Evolutionary conservation across 352 stramenopile species (phyloP).

Genomic region (Globisporangium nagaii): DNA sequence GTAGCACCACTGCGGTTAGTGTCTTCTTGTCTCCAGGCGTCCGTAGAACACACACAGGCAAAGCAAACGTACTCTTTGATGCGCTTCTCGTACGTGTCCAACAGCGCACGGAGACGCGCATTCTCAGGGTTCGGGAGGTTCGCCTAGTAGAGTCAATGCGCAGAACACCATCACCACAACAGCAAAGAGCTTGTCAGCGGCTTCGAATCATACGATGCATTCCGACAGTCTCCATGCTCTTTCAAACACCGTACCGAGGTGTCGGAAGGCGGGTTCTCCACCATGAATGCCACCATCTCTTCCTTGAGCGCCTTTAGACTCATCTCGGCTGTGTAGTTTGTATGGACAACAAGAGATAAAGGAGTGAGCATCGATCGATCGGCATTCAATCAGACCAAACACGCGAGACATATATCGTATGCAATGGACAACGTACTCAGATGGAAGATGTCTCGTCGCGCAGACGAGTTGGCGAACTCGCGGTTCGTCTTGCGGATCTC

Average conservation of each 20-base stretch:
- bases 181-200: not conserved
- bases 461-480: conserved; percentile 55
- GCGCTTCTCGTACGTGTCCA: conserved; percentile 41
- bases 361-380: no score
- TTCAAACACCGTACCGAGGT: conserved; percentile 25
- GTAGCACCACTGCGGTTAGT: not conserved
- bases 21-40: not conserved
- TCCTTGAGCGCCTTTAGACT: conserved; percentile 60
- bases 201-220: no score
- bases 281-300: conserved; percentile 58
- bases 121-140: conserved; percentile 62
- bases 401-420: no score
- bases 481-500: conserved; percentile 64
- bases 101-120: conserved; percentile 37
- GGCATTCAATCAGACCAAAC: no score
- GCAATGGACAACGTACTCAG: conserved; percentile 31
- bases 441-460: conserved; percentile 55
- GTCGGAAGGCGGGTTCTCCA: conserved; percentile 36
- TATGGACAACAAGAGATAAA: no score
- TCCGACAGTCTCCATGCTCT: no score
- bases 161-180: not conserved
- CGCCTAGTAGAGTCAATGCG: conserved; percentile 15
- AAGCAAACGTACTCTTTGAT: conserved; percentile 25
- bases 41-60: not conserved
- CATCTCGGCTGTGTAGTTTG: conserved; percentile 55